phyloP scores from a whole-genome alignment of 176 grass and related monocot genomes.

The Raddia distichophylla region DNA sequence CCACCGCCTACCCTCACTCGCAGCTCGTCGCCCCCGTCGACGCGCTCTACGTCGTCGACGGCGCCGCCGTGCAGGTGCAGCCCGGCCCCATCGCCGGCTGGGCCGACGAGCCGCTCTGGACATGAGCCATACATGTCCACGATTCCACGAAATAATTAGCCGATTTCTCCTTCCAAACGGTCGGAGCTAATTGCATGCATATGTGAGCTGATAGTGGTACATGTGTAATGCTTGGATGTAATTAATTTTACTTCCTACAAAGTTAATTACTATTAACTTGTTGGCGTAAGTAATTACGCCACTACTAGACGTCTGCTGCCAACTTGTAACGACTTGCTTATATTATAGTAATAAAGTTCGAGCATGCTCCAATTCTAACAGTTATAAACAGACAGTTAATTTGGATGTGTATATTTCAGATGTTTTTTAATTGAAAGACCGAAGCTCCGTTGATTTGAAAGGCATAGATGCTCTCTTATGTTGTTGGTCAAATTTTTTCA shows the following conservation, averaged over 20 bases:
- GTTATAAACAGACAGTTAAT: not conserved
- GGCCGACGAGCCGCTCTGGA: constrained; percentile 73
- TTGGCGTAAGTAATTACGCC: constrained; percentile 4
- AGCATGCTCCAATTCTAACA: constrained; percentile 7
- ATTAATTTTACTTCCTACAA: not conserved
- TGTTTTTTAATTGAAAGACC: not conserved
- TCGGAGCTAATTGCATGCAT: not conserved
- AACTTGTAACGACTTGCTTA: not conserved
- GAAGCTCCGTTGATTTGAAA: too few species aligned
- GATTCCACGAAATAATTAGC: not conserved
- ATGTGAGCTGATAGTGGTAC: not conserved
- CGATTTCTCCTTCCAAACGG: not conserved
- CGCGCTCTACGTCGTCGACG: constrained; percentile 40
- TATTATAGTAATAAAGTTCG: constrained; percentile 18
- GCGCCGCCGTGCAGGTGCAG: constrained; percentile 26
- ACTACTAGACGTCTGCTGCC: not conserved
- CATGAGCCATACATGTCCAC: constrained; percentile 31
- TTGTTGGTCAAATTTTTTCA: constrained; percentile 7
- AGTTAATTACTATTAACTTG: not conserved
- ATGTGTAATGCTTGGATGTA: constrained; percentile 4
- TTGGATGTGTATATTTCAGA: not conserved
- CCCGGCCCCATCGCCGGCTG: constrained; percentile 37
- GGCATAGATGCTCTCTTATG: not conserved
- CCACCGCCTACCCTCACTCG: not conserved
- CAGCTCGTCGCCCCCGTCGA: constrained; percentile 31